phyloP scores from a whole-genome alignment of 2,329 filamentous ascomycete genomes.

The Phoma sp. region DNA sequence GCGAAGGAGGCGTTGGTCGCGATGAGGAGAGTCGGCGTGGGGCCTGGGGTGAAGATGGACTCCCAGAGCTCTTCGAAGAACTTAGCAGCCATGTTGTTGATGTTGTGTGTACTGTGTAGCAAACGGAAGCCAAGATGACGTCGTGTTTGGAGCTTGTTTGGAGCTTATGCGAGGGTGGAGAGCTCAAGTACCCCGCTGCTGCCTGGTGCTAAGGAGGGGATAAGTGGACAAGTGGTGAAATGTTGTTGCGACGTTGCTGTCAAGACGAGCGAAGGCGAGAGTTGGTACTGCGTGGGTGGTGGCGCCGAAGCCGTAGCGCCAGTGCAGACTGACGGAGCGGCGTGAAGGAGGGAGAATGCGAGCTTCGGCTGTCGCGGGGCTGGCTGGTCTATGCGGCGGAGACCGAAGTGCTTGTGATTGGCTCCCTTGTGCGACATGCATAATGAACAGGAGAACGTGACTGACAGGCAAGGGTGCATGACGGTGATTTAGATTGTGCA shows the following conservation, averaged over 20 bases:
- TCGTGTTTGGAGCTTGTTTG: slow-evolving; percentile 3
- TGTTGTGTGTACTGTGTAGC: neutral
- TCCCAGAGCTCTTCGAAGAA: slow-evolving; percentile 82
- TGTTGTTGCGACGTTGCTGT: slow-evolving; percentile 5
- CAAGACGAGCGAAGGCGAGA: neutral
- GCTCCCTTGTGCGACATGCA: slow-evolving; percentile 6
- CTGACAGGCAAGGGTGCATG: slow-evolving; percentile 10
- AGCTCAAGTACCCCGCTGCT: slow-evolving; percentile 15
- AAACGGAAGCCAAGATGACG: slow-evolving; percentile 1
- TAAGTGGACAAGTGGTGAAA: slow-evolving; percentile 10
- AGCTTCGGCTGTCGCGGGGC: slow-evolving; percentile 16
- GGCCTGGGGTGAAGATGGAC: slow-evolving; percentile 90
- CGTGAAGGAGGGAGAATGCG: slow-evolving; percentile 18
- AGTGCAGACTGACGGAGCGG: slow-evolving; percentile 16
- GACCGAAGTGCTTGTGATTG: slow-evolving; percentile 13
- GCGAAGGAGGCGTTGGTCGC: slow-evolving; percentile 92
- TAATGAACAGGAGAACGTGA: slow-evolving; percentile 16
- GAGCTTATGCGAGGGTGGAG: slow-evolving; percentile 2
- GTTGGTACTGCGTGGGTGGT: slow-evolving; percentile 10
- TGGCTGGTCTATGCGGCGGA: slow-evolving; percentile 13
- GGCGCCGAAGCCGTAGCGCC: slow-evolving; percentile 14
- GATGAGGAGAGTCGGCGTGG: slow-evolving; percentile 84
- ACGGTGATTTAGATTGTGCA: slow-evolving; percentile 1
- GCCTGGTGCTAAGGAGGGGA: slow-evolving; percentile 2
- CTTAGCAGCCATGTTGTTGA: slow-evolving; percentile 43